Evolutionary conservation across 495 filamentous ascomycete species (phyloP), one percentile per base, ranked within the genome.

Genomic region (Bacidia rubella): DNA sequence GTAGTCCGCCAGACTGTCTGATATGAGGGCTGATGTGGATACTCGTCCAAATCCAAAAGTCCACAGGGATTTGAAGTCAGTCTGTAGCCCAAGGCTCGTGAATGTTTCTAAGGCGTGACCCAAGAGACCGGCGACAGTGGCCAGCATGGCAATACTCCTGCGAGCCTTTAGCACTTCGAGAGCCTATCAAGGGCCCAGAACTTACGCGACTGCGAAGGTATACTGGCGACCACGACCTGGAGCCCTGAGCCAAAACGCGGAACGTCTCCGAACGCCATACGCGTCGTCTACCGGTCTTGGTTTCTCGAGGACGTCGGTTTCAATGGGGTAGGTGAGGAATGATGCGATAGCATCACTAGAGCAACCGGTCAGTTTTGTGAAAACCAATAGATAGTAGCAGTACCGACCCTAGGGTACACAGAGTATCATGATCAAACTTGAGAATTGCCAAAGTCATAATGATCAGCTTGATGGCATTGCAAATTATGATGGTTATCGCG

Each of bases 281-380:
- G n/a, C n/a, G n/a, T n/a, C n/a, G n/a, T n/a, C n/a, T n/a, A n/a
- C n/a, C n/a, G n/a, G n/a, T n/a, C n/a, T n/a, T n/a, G n/a, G n/a
- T n/a, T n/a, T n/a, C n/a, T n/a, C n/a, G n/a, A n/a, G n/a, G n/a
- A n/a, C n/a, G n/a, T n/a, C n/a, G n/a, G n/a, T n/a, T n/a, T n/a
- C n/a, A n/a, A n/a, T n/a, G 0, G 68, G 68, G 0, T 38, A 54
- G 1, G 62, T 55, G 10, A 80, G 56, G 52, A 76, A 77, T 1
- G 66, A 70, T 5, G 61, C 55, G 15, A 79, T 60, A 3, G 72
- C 73, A 59, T 80, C 74, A 4, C 77, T 76, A 35, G 15, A 35
- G 15, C 7, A 7, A 35, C 29, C n/a, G n/a, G 29, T 35, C 29
- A 35, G 7, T 35, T 7, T 7, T 15, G 29, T 35, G 29, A 35